Base-by-base conservation (phyloP, 1,284 basidiomycete genomes). In the Pseudomicrostroma phylloplanum region DNA sequence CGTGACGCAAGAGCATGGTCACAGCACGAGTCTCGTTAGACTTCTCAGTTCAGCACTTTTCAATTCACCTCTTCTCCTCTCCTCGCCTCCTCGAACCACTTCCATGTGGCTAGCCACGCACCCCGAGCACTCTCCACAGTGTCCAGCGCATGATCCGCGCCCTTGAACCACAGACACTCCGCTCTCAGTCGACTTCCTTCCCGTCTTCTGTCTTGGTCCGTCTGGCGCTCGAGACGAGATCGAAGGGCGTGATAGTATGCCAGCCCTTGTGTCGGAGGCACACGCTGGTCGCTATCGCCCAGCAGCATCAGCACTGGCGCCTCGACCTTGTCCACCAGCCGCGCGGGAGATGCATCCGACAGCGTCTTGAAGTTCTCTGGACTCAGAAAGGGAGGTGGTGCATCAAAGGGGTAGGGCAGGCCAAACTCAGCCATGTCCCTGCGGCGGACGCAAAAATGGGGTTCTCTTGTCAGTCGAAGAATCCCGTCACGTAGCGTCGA, bases 211-310 rank as follows among this genome's bases (percentile, higher is more conserved):
- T 43, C 17, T n/a, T 23, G 26, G n/a, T 36, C 30, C 30, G 4
- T 4, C 30, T 36, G 30, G 4, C 30, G 30, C 30, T 36, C 30
- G 30, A 36, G 3, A 9, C 30, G 30, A 36, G 11, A 21, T 39
- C 41, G 42, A n/a, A 67, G 51, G 2, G 63, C 59, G 55, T 67
- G 66, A 56, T 66, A 67, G 26, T 58, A 41, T n/a, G 56, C 82
- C 63, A 82, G 82, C 0, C 86, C 86, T 60, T 90, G 88, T 13
- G 83, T 82, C 1, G 86, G 84, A 7, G 86, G 82, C 0, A 88
- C 88, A 0, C 89, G 80, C 57, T 83, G 79, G 73, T 90, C 89
- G 19, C 81, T 81, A 15, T 82, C 81, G 0, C 88, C 89, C 9
- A 89, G 75, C 13, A 86, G 69, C 15, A 90, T 67, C 36, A 88